Evolutionary conservation across 352 stramenopile genomes (phyloP).

Genomic region (Globisporangium cederbergense): DNA sequence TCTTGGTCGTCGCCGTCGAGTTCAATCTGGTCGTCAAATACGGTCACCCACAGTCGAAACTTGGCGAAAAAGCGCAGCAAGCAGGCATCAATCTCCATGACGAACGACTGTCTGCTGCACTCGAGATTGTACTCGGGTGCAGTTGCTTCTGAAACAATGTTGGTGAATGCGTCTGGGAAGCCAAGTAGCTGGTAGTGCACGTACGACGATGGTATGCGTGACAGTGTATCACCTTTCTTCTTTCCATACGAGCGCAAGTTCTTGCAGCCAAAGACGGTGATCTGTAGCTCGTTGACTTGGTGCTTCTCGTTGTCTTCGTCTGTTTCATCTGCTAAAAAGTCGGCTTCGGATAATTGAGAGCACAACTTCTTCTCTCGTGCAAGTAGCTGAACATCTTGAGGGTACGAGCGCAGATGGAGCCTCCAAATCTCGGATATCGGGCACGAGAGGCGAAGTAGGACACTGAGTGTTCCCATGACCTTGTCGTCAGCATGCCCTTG

Average conservation of each 20-base stretch:
- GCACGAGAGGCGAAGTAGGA: slow-evolving; percentile 84
- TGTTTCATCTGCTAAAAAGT: slow-evolving; percentile 18
- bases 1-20: slow-evolving; percentile 27
- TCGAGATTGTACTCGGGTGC: slow-evolving; percentile 77
- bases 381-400: slow-evolving; percentile 72
- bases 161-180: slow-evolving; percentile 88
- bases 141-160: slow-evolving; percentile 61
- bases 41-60: slow-evolving; percentile 76
- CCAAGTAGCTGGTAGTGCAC: slow-evolving; percentile 89
- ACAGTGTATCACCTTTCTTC: slow-evolving; percentile 28
- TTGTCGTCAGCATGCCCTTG: slow-evolving; percentile 23
- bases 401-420: slow-evolving; percentile 87
- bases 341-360: slow-evolving; percentile 16
- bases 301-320: slow-evolving; percentile 18
- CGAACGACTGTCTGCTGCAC: slow-evolving; percentile 58
- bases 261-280: slow-evolving; percentile 64
- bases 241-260: slow-evolving; percentile 48
- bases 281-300: slow-evolving; percentile 57
- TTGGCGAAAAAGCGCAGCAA: slow-evolving; percentile 82
- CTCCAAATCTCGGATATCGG: slow-evolving; percentile 90
- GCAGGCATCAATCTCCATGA: slow-evolving; percentile 65
- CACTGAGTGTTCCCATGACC: slow-evolving; percentile 67
- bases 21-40: slow-evolving; percentile 81
- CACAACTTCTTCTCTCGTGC: slow-evolving; percentile 18
- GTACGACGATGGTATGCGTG: slow-evolving; percentile 65